Base-by-base conservation (phyloP, 2,329 filamentous ascomycete species). In the Aspergillus phoenicis region DNA sequence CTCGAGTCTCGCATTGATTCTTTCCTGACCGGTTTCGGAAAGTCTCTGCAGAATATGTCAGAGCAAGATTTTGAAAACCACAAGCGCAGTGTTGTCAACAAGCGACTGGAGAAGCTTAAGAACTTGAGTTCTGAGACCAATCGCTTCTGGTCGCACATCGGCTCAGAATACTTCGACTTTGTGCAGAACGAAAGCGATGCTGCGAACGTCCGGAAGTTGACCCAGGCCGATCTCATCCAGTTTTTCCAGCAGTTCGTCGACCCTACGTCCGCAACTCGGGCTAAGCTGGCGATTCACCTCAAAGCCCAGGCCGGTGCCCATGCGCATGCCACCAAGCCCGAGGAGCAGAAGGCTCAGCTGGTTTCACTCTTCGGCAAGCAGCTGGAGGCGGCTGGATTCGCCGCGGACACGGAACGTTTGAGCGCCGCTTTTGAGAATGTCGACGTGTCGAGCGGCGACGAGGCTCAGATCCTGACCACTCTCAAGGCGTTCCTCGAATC, bases 131-230 rank as follows among this genome's bases (percentile, higher is more conserved):
- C 94, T 66, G 95, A 99, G 79, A 92, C 89, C 5, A 85, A 83
- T 58, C 85, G 91, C 48, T 89, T 96, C 73, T 97, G 92, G 93
- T 84, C 83, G 54, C 91, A 97, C 71, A 91, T 99, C 67, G 85
- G 87, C 54, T 90, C 85, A 56, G 93, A 97, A 73, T 91, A 89
- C 67, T 96, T 93, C 75, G 93, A 97, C 76, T 99, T 98, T 76
- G 84, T 92, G 70, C 87, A 90, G 73, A 87, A 94, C 51, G 89
- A 91, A 66, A 84, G 85, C 51, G 94, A 98, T 72, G 93, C 91
- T 8, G 87, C 85, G 30, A 80, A 87, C 56, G 86, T 98, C 68
- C 88, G 89, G 71, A 78, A 81, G 4, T 80, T 98, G 54, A 93
- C 88, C 53, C 96, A 96, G 77, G 75, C 83, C 0, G 91, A 97